Evolutionary conservation across 768 basidiomycete genomes (phyloP).

Genomic region (Leccinum uliginosum): DNA sequence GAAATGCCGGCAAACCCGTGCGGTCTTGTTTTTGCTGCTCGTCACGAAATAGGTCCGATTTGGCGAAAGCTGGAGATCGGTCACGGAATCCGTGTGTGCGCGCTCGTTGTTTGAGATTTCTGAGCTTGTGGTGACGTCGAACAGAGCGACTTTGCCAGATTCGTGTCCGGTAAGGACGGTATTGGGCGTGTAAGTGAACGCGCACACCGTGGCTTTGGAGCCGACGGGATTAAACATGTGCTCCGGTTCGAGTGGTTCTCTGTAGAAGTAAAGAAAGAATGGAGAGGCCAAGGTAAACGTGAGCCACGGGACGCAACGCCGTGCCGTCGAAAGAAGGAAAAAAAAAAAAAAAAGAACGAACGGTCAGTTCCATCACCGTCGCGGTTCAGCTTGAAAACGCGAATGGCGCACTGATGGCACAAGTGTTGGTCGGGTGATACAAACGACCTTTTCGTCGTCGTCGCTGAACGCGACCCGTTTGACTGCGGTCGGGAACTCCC

Average conservation of each 20-base stretch:
- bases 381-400: constrained; percentile 83
- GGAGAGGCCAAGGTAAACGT: not conserved
- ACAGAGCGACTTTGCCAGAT: constrained; percentile 90
- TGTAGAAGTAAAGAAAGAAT: constrained; percentile 25
- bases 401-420: constrained; percentile 87
- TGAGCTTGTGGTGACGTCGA: constrained; percentile 83
- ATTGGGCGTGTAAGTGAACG: constrained; percentile 75
- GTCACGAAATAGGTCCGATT: constrained; percentile 96
- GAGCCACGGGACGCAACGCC: not conserved
- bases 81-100: constrained; percentile 82
- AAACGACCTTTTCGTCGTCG: constrained; percentile 77
- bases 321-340: not conserved
- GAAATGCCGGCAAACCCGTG: constrained; percentile 56
- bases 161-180: constrained; percentile 93
- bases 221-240: constrained; percentile 85
- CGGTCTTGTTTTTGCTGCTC: constrained; percentile 94
- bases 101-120: constrained; percentile 81
- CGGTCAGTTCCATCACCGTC: constrained; percentile 79
- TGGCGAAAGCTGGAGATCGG: constrained; percentile 86
- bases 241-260: constrained; percentile 72
- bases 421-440: constrained; percentile 97
- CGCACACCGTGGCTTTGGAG: constrained; percentile 95
- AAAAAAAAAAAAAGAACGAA: constrained; percentile 39
- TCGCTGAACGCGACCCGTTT: constrained; percentile 93
- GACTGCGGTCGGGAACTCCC: constrained; percentile 98